These are phyloP conservation scores for Termitomyces sp. DNA, from an alignment of 768 basidiomycete species.

Conservation along the genomic window DNA sequence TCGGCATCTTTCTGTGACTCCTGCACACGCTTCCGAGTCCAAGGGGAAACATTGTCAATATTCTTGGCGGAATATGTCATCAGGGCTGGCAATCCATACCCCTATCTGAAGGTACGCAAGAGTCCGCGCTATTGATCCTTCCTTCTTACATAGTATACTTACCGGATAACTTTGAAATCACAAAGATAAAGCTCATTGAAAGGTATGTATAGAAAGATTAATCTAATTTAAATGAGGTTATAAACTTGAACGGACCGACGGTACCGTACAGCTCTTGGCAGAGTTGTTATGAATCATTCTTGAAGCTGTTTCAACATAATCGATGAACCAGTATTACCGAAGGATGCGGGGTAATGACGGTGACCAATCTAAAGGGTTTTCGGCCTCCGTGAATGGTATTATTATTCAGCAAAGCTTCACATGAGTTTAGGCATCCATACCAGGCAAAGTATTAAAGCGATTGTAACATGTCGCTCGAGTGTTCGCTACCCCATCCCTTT, in stretches of 20 bases:
- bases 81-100: no score
- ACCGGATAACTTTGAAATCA: no score
- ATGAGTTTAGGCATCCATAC: neutral
- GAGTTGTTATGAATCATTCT: neutral
- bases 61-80: no score
- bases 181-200: neutral
- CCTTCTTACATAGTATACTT: no score
- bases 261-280: neutral
- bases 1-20: no score
- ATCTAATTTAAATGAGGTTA: no score
- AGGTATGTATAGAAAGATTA: neutral
- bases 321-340: constrained; percentile 4
- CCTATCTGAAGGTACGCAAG: no score
- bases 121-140: neutral
- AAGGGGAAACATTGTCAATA: no score
- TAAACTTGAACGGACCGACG: neutral
- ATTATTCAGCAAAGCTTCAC: constrained; percentile 13
- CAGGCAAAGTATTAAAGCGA: constrained; percentile 8
- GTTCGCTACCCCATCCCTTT: neutral
- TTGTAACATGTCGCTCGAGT: neutral
- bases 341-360: constrained; percentile 4
- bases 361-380: constrained; percentile 3
- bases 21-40: no score
- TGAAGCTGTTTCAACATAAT: neutral
- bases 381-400: constrained; percentile 9